Percentiles rank a stretch among this genome's conserved stretches.
Evolutionary conservation across 1,284 basidiomycete genomes (phyloP).

Genomic region (Sporisorium sorghi): DNA sequence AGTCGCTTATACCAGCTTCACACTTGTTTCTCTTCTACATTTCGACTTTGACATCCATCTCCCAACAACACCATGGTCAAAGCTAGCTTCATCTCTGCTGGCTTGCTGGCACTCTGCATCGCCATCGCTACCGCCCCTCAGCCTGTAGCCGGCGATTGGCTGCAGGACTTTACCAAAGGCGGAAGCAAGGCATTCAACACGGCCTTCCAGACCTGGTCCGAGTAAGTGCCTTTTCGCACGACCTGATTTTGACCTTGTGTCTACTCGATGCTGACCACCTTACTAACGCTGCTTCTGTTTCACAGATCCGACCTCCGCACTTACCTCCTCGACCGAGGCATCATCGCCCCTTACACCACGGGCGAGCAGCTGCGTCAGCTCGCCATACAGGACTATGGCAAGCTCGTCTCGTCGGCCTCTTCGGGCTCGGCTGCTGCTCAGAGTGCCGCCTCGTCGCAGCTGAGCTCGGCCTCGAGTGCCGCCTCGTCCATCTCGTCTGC

Average conservation of each 20-base stretch:
- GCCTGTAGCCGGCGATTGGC: slow-evolving; percentile 54
- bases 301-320: slow-evolving; percentile 58
- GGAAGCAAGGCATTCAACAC: slow-evolving; percentile 61
- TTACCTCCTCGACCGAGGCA: slow-evolving; percentile 67
- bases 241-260: not conserved
- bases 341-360: slow-evolving; percentile 63
- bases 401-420: slow-evolving; percentile 45
- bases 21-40: not conserved
- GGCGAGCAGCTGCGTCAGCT: slow-evolving; percentile 63
- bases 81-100: slow-evolving; percentile 59
- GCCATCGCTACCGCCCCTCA: slow-evolving; percentile 53
- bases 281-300: not conserved
- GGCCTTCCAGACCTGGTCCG: slow-evolving; percentile 64
- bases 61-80: slow-evolving; percentile 48
- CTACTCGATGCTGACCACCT: not conserved
- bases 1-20: not conserved
- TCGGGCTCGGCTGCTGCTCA: slow-evolving; percentile 38
- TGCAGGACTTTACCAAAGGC: slow-evolving; percentile 57
- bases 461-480: slow-evolving; percentile 45
- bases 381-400: slow-evolving; percentile 63
- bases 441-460: slow-evolving; percentile 43
- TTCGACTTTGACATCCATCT: not conserved
- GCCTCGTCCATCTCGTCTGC: slow-evolving; percentile 58
- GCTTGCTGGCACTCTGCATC: slow-evolving; percentile 59
- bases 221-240: slow-evolving; percentile 40